Percentiles rank a stretch among this genome's conserved stretches.
Conservation (phyloP, 1,284 basidiomycete species). For the Phylloboletellus chloephorus region DNA sequence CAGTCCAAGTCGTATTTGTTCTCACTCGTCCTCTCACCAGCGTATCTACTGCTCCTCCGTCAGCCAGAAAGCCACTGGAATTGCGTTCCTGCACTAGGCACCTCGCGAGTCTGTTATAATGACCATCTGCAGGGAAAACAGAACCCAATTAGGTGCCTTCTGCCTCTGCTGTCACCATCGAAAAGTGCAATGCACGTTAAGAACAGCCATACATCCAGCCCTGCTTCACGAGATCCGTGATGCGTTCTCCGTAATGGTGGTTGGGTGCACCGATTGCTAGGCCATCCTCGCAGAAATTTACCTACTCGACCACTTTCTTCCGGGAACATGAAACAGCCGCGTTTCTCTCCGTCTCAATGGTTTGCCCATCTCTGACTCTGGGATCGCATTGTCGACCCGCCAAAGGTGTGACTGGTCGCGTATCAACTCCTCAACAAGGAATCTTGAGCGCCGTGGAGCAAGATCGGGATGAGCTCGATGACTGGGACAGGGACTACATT, state of each 20-base stretch:
- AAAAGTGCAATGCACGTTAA: conserved; percentile 21
- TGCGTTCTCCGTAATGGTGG: conserved; percentile 25
- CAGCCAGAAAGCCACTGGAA: conserved; percentile 37
- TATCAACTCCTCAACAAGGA: no score
- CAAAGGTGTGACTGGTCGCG: no score
- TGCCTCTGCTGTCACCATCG: conserved; percentile 34
- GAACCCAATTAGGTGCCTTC: conserved; percentile 34
- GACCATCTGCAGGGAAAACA: conserved; percentile 26
- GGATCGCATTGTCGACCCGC: conserved; percentile 35
- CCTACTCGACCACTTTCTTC: conserved; percentile 36
- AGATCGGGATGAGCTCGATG: conserved; percentile 27
- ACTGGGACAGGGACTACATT: conserved; percentile 14
- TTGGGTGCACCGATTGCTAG: conserved; percentile 26
- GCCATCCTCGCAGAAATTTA: conserved; percentile 36
- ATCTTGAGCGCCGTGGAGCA: conserved; percentile 24
- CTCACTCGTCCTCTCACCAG: conserved; percentile 25
- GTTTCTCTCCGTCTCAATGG: conserved; percentile 33
- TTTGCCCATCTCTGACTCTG: conserved; percentile 41
- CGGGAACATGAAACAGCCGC: conserved; percentile 15
- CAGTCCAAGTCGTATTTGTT: conserved; percentile 22
- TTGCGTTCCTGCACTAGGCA: background rate
- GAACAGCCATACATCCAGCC: conserved; percentile 31
- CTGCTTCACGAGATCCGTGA: conserved; percentile 33
- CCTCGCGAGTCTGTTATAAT: background rate
- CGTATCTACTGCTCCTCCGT: conserved; percentile 34